Base-by-base conservation (phyloP, 2,329 filamentous ascomycete species). In the Hortaea werneckii region DNA sequence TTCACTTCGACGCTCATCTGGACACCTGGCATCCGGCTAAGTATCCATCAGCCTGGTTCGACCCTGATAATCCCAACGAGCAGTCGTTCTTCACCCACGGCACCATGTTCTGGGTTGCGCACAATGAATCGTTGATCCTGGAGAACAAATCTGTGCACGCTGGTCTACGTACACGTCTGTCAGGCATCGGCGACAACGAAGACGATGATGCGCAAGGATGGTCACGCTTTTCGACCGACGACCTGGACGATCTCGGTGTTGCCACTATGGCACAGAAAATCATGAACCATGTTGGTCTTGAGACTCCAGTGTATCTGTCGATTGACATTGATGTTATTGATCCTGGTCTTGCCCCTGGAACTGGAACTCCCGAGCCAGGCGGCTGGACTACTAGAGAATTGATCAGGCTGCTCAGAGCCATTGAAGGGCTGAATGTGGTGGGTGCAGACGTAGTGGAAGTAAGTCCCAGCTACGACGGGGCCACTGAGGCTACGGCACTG, bases 361-460 rank as follows among this genome's bases (percentile, higher is more conserved):
- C 60, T 34, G 89, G 88, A 1, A 95, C 88, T 0, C 88, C 88
- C 0, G 88, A 94, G 69, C 84, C 87, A 0, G 88, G 89, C 47
- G 88, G 88, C 34, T 95, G 88, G 88, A 92, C 86, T 5, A 94
- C 85, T 13, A 74, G 88, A 43, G 89, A 95, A 70, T 72, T 95
- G 55, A 90, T 94, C 52, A 74, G 84, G 9, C 87, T 95, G 47
- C 66, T 95, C 61, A 73, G 87, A 29, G 87, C 86, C 0, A 77
- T 95, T 37, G 88, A 95, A 68, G 77, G 73, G 0, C 64, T 95
- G 62, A 94, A 95, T 60, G 69, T 95, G 4, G 85, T 95, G 3
- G 89, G 87, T 1, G 89, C 87, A 0, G 89, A 95, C 66, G 78
- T 95, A 41, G 89, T 95, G 5, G 89, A 95, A 72, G 86, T 94